Evolutionary conservation across 176 grass and related monocot genomes (phyloP), one percentile per base, ranked within the genome.

Genomic region (Hyparrhenia diplandra): DNA sequence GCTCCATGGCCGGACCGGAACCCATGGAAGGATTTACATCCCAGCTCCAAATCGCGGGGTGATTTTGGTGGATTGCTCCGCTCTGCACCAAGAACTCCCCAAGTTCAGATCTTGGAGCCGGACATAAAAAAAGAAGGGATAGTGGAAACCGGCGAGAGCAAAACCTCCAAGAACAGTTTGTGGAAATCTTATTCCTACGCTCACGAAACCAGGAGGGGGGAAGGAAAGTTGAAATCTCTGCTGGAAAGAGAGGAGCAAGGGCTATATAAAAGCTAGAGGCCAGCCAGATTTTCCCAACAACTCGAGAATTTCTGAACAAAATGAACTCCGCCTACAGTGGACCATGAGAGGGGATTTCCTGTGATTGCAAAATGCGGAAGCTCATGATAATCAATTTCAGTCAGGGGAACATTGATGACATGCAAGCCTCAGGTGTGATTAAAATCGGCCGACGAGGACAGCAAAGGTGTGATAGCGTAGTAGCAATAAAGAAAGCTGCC

Each of bases 31-130:
- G 68, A 43, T 57, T 79, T n/a, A n/a, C n/a, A 45, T 2, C 32
- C 67, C 29, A 74, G 70, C 77, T 75, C 43, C 46, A 90, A 52
- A 73, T 45, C 57, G 46, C 74, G 10, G 29, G 17, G 47, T 0
- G 16, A 5, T 25, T 77, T 42, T 30, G 7, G 40, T 75, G 64
- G 63, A 63, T 70, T 82, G 66, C 46, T 28, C 34, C 28, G 39
- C 30, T 74, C 29, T 29, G 74, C 68, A 79, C 46, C 36, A 36
- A 67, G 75, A 88, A 63, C 39, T 51, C 46, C 51, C 14, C 36
- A 62, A 52, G 35, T 59, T 86, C 83, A 74, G 83, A 90, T 86
- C 88, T 86, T 86, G 67, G 59, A 41, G 62, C 6, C 71, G 63
- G 49, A 68, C 17, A n/a, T n/a, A n/a, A n/a, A n/a, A n/a, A n/a